Base-by-base conservation (phyloP, 1,139 yeast species). In the Yamadazyma dendronema region DNA sequence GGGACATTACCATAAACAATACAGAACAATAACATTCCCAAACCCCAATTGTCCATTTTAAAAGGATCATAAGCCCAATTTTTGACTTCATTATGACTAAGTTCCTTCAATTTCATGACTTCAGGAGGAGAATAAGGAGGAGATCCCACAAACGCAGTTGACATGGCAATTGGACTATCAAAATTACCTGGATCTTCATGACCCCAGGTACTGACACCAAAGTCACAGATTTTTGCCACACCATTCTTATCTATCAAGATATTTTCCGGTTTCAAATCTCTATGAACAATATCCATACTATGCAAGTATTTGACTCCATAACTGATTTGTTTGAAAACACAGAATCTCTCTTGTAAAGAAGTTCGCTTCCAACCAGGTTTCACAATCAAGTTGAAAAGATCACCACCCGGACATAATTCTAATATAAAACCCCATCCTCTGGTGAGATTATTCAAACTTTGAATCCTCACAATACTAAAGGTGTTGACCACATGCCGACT, bases 121-220 rank as follows among this genome's bases (percentile, higher is more conserved):
- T 84, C 92, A 0, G 94, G 94, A 4, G 92, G 81, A 10, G 84
- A 77, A 54, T 83, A 84, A 3, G 92, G 92, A 3, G 92, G 88
- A 2, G 90, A 82, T 2, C 94, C 94, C 35, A 84, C 83, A 59
- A 74, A 74, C 3, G 76, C 56, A 12, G 68, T 59, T 12, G 75
- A 70, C 26, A 59, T 41, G 46, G 68, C 72, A 3, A 81, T 48
- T 3, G 75, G 73, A 17, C 78, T 65, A 1, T 61, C 49, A 14
- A 77, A 65, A 57, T 83, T 79, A 2, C 75, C 75, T 0, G 77
- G 77, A n/a, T 57, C 63, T 36, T 61, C 72, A 56, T 80, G 84
- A 16, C 81, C 85, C 57, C 71, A 77, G 37, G 76, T 82, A 40
- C 86, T 76, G 15, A 81, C 83, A 40, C 94, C 94, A 58, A 84